These are phyloP conservation scores for Parathielavia appendiculata DNA, from an alignment of 495 filamentous ascomycete genomes.

Conservation along the genomic window DNA sequence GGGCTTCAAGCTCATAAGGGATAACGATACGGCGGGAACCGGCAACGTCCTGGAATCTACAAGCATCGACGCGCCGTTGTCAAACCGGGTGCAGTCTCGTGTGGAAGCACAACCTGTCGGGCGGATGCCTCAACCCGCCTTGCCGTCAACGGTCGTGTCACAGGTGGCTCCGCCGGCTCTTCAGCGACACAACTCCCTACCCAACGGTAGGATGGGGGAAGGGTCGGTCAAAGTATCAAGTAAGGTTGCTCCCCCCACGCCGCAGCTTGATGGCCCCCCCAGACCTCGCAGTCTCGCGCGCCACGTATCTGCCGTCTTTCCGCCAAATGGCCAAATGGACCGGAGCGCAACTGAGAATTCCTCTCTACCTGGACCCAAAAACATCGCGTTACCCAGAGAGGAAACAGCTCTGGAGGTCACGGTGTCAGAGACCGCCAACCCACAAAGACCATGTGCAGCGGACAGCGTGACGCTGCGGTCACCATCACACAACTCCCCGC, in stretches of 20 bases:
- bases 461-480: not conserved
- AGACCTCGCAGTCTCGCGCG: conserved; percentile 2
- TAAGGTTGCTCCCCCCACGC: not conserved
- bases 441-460: not conserved
- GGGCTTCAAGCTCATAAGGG: not conserved
- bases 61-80: no score
- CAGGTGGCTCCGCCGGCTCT: not conserved
- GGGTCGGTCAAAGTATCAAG: not conserved
- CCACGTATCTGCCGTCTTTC: not conserved
- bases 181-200: not conserved
- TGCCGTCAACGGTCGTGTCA: not conserved
- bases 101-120: no score
- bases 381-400: not conserved
- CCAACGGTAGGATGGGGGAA: not conserved
- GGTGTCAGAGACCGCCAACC: not conserved
- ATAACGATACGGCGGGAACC: not conserved
- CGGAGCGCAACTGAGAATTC: not conserved
- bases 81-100: not conserved
- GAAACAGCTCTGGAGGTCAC: not conserved
- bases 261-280: not conserved
- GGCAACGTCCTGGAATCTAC: no score
- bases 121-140: not conserved
- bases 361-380: not conserved
- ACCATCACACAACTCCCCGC: conserved; percentile 5
- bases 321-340: not conserved